A percentile compares a stretch with the other conserved stretches of the same genome.
These are phyloP conservation scores for Sphagnum contortum DNA, from an alignment of 225 moss, liverwort and hornwort species.

Conservation along the genomic window DNA sequence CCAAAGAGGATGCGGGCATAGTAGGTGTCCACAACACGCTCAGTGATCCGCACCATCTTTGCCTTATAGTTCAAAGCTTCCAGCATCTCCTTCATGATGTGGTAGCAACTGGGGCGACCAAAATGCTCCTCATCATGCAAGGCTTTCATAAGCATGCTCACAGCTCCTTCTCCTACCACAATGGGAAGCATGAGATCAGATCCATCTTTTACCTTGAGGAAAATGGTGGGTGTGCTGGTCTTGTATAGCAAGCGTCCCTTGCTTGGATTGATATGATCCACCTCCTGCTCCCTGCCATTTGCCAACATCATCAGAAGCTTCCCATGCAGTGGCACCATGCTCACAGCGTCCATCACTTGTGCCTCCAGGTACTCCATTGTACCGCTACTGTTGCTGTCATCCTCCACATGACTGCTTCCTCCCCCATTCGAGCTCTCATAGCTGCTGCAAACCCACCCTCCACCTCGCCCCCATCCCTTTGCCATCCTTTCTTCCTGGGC, in stretches of 20 bases:
- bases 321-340: conserved; percentile 87
- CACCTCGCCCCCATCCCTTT: too few relatives aligned
- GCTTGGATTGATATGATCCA: conserved; percentile 80
- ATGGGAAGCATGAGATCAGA: conserved; percentile 87
- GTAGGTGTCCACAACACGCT: conserved; percentile 86
- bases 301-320: conserved; percentile 72
- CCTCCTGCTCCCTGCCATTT: conserved; percentile 90
- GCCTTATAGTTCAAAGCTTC: conserved; percentile 81
- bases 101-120: conserved; percentile 76
- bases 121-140: conserved; percentile 64
- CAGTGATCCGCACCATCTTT: conserved; percentile 88
- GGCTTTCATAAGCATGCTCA: conserved; percentile 91
- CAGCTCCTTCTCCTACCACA: conserved; percentile 82
- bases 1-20: conserved; percentile 85
- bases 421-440: conserved; percentile 50
- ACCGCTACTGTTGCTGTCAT: conserved; percentile 36
- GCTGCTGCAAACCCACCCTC: conserved; percentile 13
- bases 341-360: conserved; percentile 54
- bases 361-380: conserved; percentile 48
- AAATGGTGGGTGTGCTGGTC: conserved; percentile 85
- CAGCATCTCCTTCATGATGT: conserved; percentile 79
- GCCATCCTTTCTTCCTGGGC: too few relatives aligned
- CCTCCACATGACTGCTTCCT: conserved; percentile 50
- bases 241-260: conserved; percentile 84
- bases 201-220: conserved; percentile 70